Evolutionary conservation across 1,284 basidiomycete genomes (phyloP), one percentile per base, ranked within the genome.

Genomic region (Trametes sp.): DNA sequence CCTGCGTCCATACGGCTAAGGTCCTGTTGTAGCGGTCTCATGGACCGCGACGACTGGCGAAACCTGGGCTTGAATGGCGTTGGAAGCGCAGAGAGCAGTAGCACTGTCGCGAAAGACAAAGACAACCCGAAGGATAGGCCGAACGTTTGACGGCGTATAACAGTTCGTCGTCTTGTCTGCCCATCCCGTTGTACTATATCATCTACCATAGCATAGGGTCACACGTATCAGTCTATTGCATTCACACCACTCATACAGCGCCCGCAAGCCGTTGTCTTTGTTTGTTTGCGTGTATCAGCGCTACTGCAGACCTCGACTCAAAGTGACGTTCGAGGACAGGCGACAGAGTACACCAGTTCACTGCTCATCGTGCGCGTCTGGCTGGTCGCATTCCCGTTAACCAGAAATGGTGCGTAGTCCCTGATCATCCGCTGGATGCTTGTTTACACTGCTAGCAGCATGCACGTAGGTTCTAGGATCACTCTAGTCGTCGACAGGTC

Each of bases 11-110:
- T 49, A 26, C 26, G 57, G 54, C 53, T 57, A 44, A 16, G 36
- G 44, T 4, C 5, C 2, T 35, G 57, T 68, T 51, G 10, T 69
- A 96, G 95, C 64, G 92, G 92, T 9, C 79, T 98, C 51, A 98
- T 98, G 95, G 88, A 92, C 65, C 84, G 85, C 42, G 95, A 96
- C 70, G 88, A 94, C 28, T 96, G 95, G 89, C 85, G 83, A 65
- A 96, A 95, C 72, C 81, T 98, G 50, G 96, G 96, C 2, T 78
- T 97, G 60, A 84, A 76, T 54, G 83, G 84, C 66, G 73, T 88
- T 24, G 74, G 51, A 23, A 50, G 59, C 41, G 31, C 60, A 31
- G 38, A 44, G 26, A 42, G 52, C 19, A 45, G 53, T 28, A 42
- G n/a, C 48, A 49, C 57, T 26, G 59, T 48, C 5, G 49, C 62